phyloP scores from a whole-genome alignment of 2,329 filamentous ascomycete species.

The Huntiella moniliformis region DNA sequence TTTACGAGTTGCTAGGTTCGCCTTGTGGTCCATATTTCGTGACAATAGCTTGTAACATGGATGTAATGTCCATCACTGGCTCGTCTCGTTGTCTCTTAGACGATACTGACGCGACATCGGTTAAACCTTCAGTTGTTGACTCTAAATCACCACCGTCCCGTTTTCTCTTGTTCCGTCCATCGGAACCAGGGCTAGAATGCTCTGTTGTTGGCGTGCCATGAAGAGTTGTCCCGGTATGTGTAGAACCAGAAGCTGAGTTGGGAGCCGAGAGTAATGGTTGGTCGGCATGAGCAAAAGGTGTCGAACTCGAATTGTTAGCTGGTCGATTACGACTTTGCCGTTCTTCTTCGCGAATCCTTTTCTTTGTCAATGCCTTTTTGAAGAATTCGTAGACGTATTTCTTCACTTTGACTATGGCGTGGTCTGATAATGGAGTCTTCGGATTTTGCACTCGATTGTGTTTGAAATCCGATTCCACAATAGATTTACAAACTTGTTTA shows the following conservation, averaged over 20 bases:
- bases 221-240: slow-evolving; percentile 13
- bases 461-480: slow-evolving; percentile 84
- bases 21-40: no score
- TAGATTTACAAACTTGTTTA: slow-evolving; percentile 62
- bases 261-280: slow-evolving; percentile 7
- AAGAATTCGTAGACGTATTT: slow-evolving; percentile 70
- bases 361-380: slow-evolving; percentile 68
- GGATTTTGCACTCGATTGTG: slow-evolving; percentile 72
- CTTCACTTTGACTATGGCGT: slow-evolving; percentile 67
- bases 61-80: slow-evolving; percentile 10
- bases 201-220: slow-evolving; percentile 17
- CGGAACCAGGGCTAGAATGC: slow-evolving; percentile 19
- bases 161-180: slow-evolving; percentile 45
- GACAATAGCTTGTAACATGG: no score
- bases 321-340: slow-evolving; percentile 26
- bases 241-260: slow-evolving; percentile 13
- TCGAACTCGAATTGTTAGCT: slow-evolving; percentile 11
- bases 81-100: slow-evolving; percentile 33
- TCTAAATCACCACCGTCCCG: slow-evolving; percentile 25
- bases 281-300: slow-evolving; percentile 13
- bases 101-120: slow-evolving; percentile 10
- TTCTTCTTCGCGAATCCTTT: slow-evolving; percentile 32
- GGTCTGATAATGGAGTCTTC: slow-evolving; percentile 46
- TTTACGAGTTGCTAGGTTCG: no score
- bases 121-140: slow-evolving; percentile 12